Conservation (phyloP, 2,329 filamentous ascomycete species). For the Metarhizium brunneum region DNA sequence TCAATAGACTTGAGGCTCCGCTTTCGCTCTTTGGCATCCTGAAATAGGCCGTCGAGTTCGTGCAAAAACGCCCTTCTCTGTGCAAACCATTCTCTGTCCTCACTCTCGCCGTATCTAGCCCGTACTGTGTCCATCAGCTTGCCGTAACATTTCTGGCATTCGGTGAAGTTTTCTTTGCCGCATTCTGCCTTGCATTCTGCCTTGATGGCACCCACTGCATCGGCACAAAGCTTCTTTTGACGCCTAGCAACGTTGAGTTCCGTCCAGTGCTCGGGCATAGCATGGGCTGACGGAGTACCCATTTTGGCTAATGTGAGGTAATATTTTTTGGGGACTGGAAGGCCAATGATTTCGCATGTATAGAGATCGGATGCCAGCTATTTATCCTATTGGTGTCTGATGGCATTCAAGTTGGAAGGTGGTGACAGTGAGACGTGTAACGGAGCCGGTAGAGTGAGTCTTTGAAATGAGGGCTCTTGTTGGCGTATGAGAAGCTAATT, state of each 20-base stretch:
- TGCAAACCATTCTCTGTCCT: slow-evolving; percentile 41
- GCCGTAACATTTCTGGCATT: slow-evolving; percentile 39
- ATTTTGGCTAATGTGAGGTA: slow-evolving; percentile 9
- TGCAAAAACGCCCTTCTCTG: slow-evolving; percentile 37
- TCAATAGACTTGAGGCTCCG: slow-evolving; percentile 37
- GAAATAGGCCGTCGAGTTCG: slow-evolving; percentile 39
- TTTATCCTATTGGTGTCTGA: neutral
- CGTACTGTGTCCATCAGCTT: slow-evolving; percentile 37
- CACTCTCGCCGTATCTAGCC: slow-evolving; percentile 23
- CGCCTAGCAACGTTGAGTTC: slow-evolving; percentile 24
- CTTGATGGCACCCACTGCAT: slow-evolving; percentile 33
- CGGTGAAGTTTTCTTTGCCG: slow-evolving; percentile 29
- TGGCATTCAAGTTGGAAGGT: too few relatives aligned
- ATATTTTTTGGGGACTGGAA: neutral
- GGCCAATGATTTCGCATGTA: neutral
- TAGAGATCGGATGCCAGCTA: neutral
- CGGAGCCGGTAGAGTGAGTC: too few relatives aligned
- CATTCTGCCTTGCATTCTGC: slow-evolving; percentile 33
- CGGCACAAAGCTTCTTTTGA: slow-evolving; percentile 26
- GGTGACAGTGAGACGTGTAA: too few relatives aligned
- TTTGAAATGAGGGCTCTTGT: too few relatives aligned
- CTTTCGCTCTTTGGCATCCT: slow-evolving; percentile 34
- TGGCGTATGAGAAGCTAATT: too few relatives aligned
- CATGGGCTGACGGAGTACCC: slow-evolving; percentile 14
- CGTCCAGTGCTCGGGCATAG: slow-evolving; percentile 29